Conservation (phyloP, 305 asterid species). For the Lippia alba region DNA sequence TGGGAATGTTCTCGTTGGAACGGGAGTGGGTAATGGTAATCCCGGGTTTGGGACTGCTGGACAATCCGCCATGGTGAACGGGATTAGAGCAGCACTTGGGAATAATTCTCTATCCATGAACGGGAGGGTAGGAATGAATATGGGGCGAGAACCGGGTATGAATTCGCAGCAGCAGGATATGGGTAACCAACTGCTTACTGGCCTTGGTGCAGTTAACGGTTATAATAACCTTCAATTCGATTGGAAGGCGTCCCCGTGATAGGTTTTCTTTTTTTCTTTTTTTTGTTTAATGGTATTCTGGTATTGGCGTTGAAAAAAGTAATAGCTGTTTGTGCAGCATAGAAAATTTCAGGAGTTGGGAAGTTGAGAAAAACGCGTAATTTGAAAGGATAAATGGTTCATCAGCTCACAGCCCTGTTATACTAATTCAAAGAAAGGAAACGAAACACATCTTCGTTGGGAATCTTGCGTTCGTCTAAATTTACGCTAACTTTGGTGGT, state of each 20-base stretch:
- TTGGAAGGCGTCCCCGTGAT: conserved; percentile 77
- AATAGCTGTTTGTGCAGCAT: conserved; percentile 54
- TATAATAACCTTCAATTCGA: conserved; percentile 83
- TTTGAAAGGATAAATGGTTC: conserved; percentile 35
- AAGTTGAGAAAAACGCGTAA: conserved; percentile 30
- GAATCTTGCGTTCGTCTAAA: conserved; percentile 1
- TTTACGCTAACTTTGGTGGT: conserved; percentile 47
- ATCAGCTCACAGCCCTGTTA: conserved; percentile 29
- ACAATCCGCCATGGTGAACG: conserved; percentile 73
- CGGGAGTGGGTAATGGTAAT: conserved; percentile 58
- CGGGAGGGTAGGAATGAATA: conserved; percentile 77
- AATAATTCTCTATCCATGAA: conserved; percentile 68
- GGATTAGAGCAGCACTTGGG: conserved; percentile 70
- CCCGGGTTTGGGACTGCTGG: conserved; percentile 66
- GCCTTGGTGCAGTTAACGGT: conserved; percentile 83
- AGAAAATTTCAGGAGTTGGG: conserved; percentile 42
- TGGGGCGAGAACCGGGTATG: conserved; percentile 77
- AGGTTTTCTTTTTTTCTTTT: conserved; percentile 4
- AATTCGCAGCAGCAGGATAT: conserved; percentile 75
- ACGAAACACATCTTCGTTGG: conserved; percentile 32
- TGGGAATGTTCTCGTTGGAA: conserved; percentile 54
- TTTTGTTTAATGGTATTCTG: conserved; percentile 2
- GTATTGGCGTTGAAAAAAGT: conserved; percentile 27
- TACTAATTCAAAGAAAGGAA: conserved; percentile 33
- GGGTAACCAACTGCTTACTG: conserved; percentile 77